Evolutionary conservation across 371 early-diverging fungal species (phyloP).

Genomic region (Actinomucor elegans): DNA sequence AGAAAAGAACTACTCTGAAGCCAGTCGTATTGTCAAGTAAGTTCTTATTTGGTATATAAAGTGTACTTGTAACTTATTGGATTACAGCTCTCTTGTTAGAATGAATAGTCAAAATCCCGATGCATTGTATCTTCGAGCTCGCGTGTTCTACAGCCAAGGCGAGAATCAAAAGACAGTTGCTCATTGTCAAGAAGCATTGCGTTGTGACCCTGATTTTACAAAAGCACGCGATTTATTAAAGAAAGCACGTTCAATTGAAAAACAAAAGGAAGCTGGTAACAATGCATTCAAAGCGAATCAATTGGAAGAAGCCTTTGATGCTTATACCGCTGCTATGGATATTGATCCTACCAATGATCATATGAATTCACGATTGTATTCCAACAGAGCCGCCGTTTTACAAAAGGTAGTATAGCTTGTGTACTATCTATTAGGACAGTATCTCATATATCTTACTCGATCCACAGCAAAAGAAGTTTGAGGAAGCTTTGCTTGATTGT

Average conservation of each 20-base stretch:
- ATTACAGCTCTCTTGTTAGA: constrained; percentile 54
- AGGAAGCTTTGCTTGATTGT: constrained; percentile 69
- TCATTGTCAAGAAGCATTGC: constrained; percentile 70
- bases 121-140: constrained; percentile 72
- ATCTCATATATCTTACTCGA: too few species aligned
- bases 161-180: constrained; percentile 60
- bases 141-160: constrained; percentile 73
- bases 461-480: constrained; percentile 57
- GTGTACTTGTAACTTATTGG: not conserved
- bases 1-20: constrained; percentile 68
- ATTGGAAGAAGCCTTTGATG: constrained; percentile 65
- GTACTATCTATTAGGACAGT: too few species aligned
- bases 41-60: not conserved
- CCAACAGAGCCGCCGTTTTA: constrained; percentile 77
- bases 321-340: constrained; percentile 71
- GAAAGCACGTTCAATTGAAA: constrained; percentile 63
- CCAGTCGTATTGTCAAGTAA: constrained; percentile 61
- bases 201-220: constrained; percentile 78
- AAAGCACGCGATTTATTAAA: constrained; percentile 69
- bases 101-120: constrained; percentile 73
- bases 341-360: constrained; percentile 69
- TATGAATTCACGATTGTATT: constrained; percentile 71
- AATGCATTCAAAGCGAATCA: constrained; percentile 67
- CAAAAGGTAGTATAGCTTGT: constrained; percentile 41
- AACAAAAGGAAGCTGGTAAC: constrained; percentile 73